phyloP scores from a whole-genome alignment of 148 eudicot genomes.

The Spergularia marina region DNA sequence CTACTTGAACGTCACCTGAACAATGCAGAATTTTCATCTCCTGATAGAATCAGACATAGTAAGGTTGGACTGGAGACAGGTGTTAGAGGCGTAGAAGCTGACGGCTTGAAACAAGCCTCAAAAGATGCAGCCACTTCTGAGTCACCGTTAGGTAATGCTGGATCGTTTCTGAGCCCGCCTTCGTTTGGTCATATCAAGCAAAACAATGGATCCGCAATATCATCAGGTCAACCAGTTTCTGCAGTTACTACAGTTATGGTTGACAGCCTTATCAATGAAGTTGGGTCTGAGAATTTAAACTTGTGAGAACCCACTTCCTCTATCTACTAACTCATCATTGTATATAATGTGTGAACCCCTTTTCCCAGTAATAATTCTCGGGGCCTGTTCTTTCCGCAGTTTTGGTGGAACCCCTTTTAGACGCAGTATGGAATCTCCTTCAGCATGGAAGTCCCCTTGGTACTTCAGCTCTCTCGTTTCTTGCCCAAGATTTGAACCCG shows the following conservation, averaged over 20 bases:
- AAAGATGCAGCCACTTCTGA: constrained; percentile 33
- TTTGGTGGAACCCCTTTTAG: constrained; percentile 81
- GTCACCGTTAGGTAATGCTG: constrained; percentile 30
- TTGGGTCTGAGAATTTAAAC: constrained; percentile 52
- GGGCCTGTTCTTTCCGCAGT: constrained; percentile 29
- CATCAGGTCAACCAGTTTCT: constrained; percentile 36
- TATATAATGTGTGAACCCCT: neutral
- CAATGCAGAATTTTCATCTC: constrained; percentile 44
- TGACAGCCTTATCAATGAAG: constrained; percentile 47
- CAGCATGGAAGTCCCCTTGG: constrained; percentile 99
- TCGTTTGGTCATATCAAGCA: constrained; percentile 39
- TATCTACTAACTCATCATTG: neutral
- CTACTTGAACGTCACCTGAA: constrained; percentile 52
- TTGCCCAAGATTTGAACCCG: constrained; percentile 82
- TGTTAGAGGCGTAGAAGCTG: constrained; percentile 34
- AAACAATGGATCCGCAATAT: constrained; percentile 27
- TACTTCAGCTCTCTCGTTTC: constrained; percentile 64
- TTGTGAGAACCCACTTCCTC: constrained; percentile 47
- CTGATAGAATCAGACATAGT: constrained; percentile 34
- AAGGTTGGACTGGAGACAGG: constrained; percentile 28
- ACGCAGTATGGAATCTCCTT: constrained; percentile 88
- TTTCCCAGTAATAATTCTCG: neutral
- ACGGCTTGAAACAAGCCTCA: constrained; percentile 33
- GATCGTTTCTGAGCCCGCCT: constrained; percentile 41
- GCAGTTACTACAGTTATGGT: constrained; percentile 30